Evolutionary conservation across 768 basidiomycete species (phyloP), one percentile per base, ranked within the genome.

Genomic region (Neoboletus brunneissimus): DNA sequence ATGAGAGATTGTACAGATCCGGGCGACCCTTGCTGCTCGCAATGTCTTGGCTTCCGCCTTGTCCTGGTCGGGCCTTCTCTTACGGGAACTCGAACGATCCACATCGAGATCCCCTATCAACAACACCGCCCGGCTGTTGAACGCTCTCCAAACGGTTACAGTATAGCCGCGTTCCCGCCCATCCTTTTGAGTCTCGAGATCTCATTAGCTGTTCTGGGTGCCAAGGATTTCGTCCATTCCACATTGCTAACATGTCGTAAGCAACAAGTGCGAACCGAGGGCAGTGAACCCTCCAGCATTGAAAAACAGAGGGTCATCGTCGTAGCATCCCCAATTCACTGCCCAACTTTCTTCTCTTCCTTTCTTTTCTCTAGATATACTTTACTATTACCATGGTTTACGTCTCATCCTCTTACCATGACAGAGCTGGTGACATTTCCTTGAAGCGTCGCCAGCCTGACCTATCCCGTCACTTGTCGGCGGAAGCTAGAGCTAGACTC

Each of bases 401-500:
- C 40, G n/a, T 66, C 18, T n/a, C 62, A n/a, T 25, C 66, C 8
- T 29, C 64, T 16, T 42, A 55, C 53, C 16, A 55, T 15, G 62
- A 66, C 4, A 55, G 47, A 47, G 31, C 53, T 16, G 53, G 25
- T 11, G 64, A 61, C 12, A 31, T 57, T 15, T 11, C 60, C 9
- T 55, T 55, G 12, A 72, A 72, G 49, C 63, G 61, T 50, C 66
- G 66, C 31, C 69, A 61, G 50, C 65, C 66, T 18, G 70, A 71
- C 46, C 53, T 73, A 3, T 64, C 65, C 10, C 73, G 73, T 22
- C 73, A 74, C 51, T 55, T 74, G 47, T 74, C 73, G 2, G 55
- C 60, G n/a, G 73, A 74, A 52, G 67, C 75, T 23, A 64, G 65
- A 29, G 63, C 66, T 1, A 61, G 74, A 35, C 69, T 69, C 5